Conservation (phyloP, 2,329 filamentous ascomycete species). For the Aureobasidium sp. region DNA sequence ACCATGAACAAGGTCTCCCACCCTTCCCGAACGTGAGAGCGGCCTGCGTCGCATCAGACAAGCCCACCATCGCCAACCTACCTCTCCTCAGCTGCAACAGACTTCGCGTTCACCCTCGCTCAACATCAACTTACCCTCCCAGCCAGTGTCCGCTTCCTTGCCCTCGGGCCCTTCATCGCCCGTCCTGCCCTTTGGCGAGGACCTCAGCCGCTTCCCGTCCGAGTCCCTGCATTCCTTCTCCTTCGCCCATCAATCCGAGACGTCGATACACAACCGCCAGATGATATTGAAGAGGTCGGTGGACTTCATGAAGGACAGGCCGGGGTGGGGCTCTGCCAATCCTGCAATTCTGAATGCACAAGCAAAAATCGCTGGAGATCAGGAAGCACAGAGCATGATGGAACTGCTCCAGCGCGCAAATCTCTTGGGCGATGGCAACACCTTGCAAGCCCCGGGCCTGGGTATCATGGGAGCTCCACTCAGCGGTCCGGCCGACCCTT, state of each 20-base stretch:
- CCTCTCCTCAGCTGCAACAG: constrained; percentile 47
- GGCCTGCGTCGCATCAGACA: constrained; percentile 89
- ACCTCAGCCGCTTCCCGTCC: constrained; percentile 84
- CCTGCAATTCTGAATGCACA: constrained; percentile 76
- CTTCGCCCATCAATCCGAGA: constrained; percentile 91
- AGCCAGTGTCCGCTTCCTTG: constrained; percentile 46
- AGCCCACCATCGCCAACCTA: constrained; percentile 62
- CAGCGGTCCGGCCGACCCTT: constrained; percentile 69
- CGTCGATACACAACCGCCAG: constrained; percentile 83
- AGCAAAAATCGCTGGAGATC: constrained; percentile 71
- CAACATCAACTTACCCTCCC: constrained; percentile 55
- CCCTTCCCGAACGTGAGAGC: constrained; percentile 35
- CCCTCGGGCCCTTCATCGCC: constrained; percentile 64
- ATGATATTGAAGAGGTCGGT: constrained; percentile 89
- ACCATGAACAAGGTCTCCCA: constrained; percentile 4
- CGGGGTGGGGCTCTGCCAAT: constrained; percentile 71
- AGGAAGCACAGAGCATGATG: constrained; percentile 84
- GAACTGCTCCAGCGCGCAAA: constrained; percentile 79
- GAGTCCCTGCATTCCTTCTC: constrained; percentile 98
- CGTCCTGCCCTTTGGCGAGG: constrained; percentile 66
- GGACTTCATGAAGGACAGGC: constrained; percentile 91
- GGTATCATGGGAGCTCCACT: constrained; percentile 55
- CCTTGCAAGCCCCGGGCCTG: constrained; percentile 43
- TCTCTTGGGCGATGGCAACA: constrained; percentile 58
- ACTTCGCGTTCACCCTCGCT: constrained; percentile 61